Evolutionary conservation across 352 stramenopile genomes (phyloP).

Genomic region (Pythium myriotylum): DNA sequence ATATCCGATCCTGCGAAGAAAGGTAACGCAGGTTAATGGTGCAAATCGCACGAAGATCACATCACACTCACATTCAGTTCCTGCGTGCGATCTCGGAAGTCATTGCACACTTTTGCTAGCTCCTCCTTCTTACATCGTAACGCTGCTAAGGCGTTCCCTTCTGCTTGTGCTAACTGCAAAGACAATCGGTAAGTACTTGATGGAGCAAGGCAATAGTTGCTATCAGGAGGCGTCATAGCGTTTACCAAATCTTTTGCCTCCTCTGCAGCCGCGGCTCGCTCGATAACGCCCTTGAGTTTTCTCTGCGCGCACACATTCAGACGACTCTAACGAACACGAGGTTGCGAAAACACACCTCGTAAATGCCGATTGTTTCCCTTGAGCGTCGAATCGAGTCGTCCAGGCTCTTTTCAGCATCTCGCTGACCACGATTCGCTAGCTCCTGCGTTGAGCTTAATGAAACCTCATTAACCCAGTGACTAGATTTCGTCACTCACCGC

Average conservation of each 20-base stretch:
- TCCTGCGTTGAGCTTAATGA: conserved; percentile 30
- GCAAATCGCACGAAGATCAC: no score
- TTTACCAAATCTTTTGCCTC: conserved; percentile 61
- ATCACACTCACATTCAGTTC: conserved; percentile 54
- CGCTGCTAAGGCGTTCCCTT: conserved; percentile 49
- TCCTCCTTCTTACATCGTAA: conserved; percentile 58
- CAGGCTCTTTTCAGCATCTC: conserved; percentile 57
- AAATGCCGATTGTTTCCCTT: conserved; percentile 44
- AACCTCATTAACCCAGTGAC: neutral
- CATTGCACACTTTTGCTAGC: conserved; percentile 45
- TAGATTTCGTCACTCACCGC: conserved; percentile 25
- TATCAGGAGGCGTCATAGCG: no score
- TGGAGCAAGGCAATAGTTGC: no score
- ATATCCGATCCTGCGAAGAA: conserved; percentile 21
- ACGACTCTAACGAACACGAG: neutral
- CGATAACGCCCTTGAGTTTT: conserved; percentile 49
- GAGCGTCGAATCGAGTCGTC: conserved; percentile 37
- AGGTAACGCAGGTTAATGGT: no score
- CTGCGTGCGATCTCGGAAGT: conserved; percentile 54
- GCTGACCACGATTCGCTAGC: conserved; percentile 41
- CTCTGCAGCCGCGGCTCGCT: conserved; percentile 53
- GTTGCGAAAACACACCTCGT: conserved; percentile 38
- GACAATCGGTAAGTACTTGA: no score
- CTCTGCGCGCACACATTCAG: conserved; percentile 29
- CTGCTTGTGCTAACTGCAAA: conserved; percentile 25